These are phyloP conservation scores for Rhododendron vialii DNA, from an alignment of 148 eudicot genomes.

Conservation along the genomic window DNA sequence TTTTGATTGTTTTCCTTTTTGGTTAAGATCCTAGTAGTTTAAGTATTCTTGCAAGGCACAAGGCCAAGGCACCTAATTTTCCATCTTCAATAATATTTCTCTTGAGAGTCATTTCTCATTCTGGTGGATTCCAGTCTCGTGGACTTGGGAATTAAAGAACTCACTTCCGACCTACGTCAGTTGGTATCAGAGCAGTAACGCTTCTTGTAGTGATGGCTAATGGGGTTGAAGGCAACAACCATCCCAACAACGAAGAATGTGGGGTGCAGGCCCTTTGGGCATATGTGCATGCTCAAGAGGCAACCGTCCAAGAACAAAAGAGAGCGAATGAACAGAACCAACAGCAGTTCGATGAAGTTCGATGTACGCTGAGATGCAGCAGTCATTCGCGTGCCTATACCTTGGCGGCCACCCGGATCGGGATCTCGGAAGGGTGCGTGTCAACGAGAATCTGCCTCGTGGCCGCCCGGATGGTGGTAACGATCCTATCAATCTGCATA, in stretches of 20 bases:
- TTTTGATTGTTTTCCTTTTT: no score
- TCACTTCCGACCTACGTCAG: neutral
- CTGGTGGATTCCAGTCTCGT: no score
- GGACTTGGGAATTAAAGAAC: no score
- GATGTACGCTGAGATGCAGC: neutral
- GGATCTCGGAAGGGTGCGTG: neutral
- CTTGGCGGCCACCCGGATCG: neutral
- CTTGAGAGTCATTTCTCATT: no score
- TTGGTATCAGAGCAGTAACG: neutral
- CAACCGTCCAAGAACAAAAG: neutral
- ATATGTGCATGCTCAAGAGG: neutral
- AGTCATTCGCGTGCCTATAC: neutral
- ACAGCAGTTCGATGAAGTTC: neutral
- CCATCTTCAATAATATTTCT: no score
- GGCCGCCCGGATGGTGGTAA: neutral
- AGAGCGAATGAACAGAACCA: neutral
- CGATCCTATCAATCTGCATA: neutral
- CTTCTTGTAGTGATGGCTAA: neutral
- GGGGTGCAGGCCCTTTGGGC: neutral
- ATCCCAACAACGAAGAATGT: neutral
- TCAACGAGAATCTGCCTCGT: neutral
- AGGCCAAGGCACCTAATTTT: no score
- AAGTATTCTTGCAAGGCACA: no score
- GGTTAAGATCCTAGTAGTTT: no score
- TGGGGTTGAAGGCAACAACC: neutral